Percentiles rank a stretch among this genome's conserved stretches.
phyloP scores from a whole-genome alignment of 768 basidiomycete genomes.

The Suillus hirtellus region DNA sequence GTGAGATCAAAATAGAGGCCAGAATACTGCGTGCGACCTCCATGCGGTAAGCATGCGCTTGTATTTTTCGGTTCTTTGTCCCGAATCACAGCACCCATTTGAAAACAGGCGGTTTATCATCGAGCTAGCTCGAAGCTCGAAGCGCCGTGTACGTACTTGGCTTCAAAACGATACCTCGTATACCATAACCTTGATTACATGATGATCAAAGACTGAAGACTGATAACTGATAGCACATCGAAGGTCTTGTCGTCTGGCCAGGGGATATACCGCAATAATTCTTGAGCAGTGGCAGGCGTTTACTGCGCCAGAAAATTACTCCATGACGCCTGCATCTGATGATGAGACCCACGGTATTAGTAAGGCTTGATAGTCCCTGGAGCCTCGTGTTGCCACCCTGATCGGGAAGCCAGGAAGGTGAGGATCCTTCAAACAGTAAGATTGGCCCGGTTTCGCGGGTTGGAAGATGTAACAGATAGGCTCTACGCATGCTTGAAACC shows the following conservation, averaged over 20 bases:
- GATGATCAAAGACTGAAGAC: background rate
- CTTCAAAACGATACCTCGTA: background rate
- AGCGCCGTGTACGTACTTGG: background rate
- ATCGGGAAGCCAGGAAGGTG: background rate
- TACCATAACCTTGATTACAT: background rate
- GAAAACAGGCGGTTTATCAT: background rate
- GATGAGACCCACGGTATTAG: background rate
- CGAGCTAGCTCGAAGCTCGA: background rate
- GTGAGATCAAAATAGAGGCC: background rate
- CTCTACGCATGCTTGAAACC: background rate
- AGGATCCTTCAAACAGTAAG: background rate
- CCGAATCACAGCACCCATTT: background rate
- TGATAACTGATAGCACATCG: background rate
- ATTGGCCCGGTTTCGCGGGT: background rate
- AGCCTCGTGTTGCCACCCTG: conserved; percentile 6
- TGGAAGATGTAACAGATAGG: background rate
- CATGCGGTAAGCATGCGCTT: conserved; percentile 3
- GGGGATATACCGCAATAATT: background rate
- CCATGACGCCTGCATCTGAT: background rate
- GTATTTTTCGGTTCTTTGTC: background rate
- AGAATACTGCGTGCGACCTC: background rate
- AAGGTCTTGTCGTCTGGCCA: background rate
- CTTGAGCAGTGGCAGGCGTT: background rate
- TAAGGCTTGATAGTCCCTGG: background rate
- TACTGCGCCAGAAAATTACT: background rate